These are phyloP conservation scores for Oryza officinalis DNA, from an alignment of 176 grass and related monocot genomes.

Conservation along the genomic window DNA sequence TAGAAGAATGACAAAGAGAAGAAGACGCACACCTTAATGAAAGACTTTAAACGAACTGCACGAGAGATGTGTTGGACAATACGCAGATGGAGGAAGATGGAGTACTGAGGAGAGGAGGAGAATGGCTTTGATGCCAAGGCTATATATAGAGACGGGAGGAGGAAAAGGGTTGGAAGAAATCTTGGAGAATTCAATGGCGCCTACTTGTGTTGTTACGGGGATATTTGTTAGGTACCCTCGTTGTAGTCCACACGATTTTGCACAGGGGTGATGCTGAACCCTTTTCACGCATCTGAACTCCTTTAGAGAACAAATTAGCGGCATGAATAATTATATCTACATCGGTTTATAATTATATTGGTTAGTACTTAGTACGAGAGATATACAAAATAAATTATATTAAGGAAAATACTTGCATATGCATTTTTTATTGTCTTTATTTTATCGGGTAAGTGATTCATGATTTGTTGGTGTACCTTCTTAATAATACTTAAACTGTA, in stretches of 20 bases:
- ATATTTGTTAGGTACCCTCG: slow-evolving; percentile 31
- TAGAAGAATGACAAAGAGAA: neutral
- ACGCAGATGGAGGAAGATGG: slow-evolving; percentile 18
- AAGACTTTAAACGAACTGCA: neutral
- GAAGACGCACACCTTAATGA: slow-evolving; percentile 41
- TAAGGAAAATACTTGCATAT: no score
- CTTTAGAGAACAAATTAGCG: neutral
- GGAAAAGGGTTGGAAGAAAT: slow-evolving; percentile 14
- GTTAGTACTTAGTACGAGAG: neutral
- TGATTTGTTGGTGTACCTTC: neutral
- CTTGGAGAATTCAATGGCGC: slow-evolving; percentile 46
- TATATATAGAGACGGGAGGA: slow-evolving; percentile 45
- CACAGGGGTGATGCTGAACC: neutral
- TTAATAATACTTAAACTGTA: neutral
- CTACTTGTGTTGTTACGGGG: slow-evolving; percentile 10
- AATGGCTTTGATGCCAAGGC: slow-evolving; percentile 20
- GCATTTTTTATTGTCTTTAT: no score
- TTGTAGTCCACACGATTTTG: slow-evolving; percentile 22
- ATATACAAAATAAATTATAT: neutral
- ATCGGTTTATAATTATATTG: neutral
- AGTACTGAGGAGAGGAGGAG: slow-evolving; percentile 36
- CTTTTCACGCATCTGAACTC: neutral
- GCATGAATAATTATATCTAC: neutral
- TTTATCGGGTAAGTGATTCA: no score
- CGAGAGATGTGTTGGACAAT: slow-evolving; percentile 1